These are phyloP conservation scores for Termitomyces sp. DNA, from an alignment of 768 basidiomycete genomes.

Conservation along the genomic window DNA sequence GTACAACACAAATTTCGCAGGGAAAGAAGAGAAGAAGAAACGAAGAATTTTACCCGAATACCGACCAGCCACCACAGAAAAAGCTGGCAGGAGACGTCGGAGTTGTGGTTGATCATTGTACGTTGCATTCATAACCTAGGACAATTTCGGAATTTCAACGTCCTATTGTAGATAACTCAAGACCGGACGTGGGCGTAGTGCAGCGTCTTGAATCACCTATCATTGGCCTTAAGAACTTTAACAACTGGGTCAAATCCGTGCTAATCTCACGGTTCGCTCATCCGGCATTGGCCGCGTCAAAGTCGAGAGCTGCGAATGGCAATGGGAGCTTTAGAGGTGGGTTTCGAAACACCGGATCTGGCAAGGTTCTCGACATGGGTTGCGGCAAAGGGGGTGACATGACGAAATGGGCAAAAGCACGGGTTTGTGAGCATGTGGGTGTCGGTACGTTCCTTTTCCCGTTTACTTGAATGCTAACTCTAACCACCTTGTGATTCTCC, in stretches of 20 bases:
- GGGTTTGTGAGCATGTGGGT: slow-evolving; percentile 73
- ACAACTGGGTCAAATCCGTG: slow-evolving; percentile 99
- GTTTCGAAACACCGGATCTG: slow-evolving; percentile 33
- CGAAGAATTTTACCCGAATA: slow-evolving; percentile 32
- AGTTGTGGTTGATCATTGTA: slow-evolving; percentile 76
- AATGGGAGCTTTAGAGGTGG: slow-evolving; percentile 19
- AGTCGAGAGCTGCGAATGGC: slow-evolving; percentile 25
- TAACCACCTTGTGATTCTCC: not conserved
- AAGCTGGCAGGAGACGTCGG: slow-evolving; percentile 66
- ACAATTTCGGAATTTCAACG: not conserved
- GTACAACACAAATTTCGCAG: slow-evolving; percentile 43
- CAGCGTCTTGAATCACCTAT: slow-evolving; percentile 89
- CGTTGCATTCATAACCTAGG: slow-evolving; percentile 26
- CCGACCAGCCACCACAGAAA: slow-evolving; percentile 38
- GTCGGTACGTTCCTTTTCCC: slow-evolving; percentile 51
- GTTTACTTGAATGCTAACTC: slow-evolving; percentile 2
- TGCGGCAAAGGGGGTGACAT: slow-evolving; percentile 99
- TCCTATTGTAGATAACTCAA: slow-evolving; percentile 69
- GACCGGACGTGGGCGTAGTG: slow-evolving; percentile 86
- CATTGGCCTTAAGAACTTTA: slow-evolving; percentile 95
- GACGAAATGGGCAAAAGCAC: slow-evolving; percentile 91
- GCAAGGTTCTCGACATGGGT: slow-evolving; percentile 92
- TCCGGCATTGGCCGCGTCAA: slow-evolving; percentile 48
- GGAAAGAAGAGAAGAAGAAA: slow-evolving; percentile 23
- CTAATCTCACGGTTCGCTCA: slow-evolving; percentile 88